Percentiles rank a stretch among this genome's conserved stretches.
These are phyloP conservation scores for Plenodomus biglobosus DNA, from an alignment of 2,329 filamentous ascomycete genomes.

Conservation along the genomic window DNA sequence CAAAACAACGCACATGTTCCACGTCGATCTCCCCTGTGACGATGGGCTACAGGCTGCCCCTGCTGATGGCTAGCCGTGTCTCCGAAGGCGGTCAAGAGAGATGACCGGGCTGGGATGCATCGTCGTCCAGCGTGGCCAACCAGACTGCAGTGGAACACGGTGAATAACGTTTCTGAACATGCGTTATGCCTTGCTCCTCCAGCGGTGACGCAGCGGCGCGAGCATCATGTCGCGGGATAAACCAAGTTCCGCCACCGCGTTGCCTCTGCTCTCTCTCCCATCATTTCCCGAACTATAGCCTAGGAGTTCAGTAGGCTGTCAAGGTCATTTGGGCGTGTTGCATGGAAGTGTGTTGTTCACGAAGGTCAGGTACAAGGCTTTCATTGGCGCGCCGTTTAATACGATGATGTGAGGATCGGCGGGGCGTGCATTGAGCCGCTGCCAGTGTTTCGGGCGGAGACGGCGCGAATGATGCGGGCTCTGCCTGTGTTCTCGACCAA, in stretches of 20 bases:
- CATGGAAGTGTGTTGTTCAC: not conserved
- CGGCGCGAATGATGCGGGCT: not conserved
- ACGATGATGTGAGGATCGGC: slow-evolving; percentile 37
- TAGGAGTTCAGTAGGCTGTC: not conserved
- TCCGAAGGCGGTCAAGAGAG: not conserved
- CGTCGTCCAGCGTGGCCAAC: not conserved
- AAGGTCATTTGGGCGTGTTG: not conserved
- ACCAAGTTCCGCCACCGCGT: not conserved
- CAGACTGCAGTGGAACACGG: not conserved
- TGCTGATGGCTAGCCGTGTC: not conserved
- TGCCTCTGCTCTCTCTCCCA: not conserved
- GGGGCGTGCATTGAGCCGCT: not conserved
- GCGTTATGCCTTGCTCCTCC: not conserved
- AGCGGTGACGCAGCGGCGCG: not conserved
- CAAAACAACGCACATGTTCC: not conserved
- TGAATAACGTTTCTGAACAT: not conserved
- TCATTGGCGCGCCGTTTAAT: slow-evolving; percentile 32
- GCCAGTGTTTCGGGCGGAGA: not conserved
- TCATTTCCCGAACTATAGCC: not conserved
- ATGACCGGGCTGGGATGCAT: not conserved
- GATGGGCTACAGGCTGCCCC: not conserved
- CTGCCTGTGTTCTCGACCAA: not conserved
- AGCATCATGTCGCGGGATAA: not conserved
- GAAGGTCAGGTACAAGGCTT: slow-evolving; percentile 32
- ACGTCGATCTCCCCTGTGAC: not conserved